Conservation (phyloP, 2,329 filamentous ascomycete genomes). For the Phyllosticta ampelicida region DNA sequence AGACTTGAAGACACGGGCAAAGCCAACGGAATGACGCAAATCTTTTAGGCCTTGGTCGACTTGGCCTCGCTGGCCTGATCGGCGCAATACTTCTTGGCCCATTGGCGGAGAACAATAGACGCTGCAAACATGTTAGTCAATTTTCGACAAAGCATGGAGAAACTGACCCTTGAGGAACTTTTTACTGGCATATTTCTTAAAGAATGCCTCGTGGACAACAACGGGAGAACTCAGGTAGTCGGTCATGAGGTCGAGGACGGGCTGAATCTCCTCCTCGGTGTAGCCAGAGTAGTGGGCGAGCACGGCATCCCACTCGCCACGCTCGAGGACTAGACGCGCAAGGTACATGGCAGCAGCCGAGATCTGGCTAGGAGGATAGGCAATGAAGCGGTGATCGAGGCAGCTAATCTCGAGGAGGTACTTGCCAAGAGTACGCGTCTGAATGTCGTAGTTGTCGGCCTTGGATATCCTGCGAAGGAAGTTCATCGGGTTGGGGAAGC, state of each 20-base stretch:
- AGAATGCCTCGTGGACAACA: constrained; percentile 81
- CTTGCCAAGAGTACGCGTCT: constrained; percentile 92
- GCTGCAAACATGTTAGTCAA: constrained; percentile 41
- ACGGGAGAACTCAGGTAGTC: constrained; percentile 90
- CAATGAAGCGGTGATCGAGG: constrained; percentile 87
- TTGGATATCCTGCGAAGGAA: constrained; percentile 97
- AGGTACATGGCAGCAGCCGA: constrained; percentile 94
- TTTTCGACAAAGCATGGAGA: too few relatives aligned
- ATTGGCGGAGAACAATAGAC: constrained; percentile 81
- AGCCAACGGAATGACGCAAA: not conserved
- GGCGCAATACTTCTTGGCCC: constrained; percentile 65
- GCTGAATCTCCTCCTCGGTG: constrained; percentile 82
- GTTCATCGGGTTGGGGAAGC: constrained; percentile 99
- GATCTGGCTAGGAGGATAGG: constrained; percentile 77
- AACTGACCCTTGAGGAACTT: constrained; percentile 91
- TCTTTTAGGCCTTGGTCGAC: not conserved
- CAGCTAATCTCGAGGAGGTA: constrained; percentile 96
- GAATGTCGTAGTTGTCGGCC: constrained; percentile 98
- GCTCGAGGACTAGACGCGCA: constrained; percentile 77
- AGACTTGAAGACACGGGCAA: not conserved
- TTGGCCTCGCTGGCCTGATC: constrained; percentile 14
- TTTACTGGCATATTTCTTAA: constrained; percentile 99
- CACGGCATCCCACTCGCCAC: constrained; percentile 84
- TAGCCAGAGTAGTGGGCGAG: constrained; percentile 89
- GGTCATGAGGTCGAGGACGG: constrained; percentile 87